Base-by-base conservation (phyloP, 2,329 filamentous ascomycete genomes). In the Colletotrichum tabaci region DNA sequence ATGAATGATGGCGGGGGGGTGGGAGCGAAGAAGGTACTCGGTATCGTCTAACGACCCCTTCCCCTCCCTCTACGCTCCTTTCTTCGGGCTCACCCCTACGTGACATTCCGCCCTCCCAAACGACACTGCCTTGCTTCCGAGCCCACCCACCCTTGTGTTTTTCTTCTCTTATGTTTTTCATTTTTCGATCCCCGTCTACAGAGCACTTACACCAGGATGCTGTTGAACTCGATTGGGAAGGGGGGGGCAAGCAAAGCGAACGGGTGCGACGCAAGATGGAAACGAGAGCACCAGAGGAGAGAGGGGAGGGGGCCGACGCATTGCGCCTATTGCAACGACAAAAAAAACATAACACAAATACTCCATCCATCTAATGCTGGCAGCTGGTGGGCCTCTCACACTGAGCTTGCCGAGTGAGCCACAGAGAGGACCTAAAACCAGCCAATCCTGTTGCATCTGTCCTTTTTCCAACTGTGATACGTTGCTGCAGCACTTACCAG, bases 151-250 rank as follows among this genome's bases (percentile, higher is more conserved):
- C 55, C 55, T 21, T 57, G 55, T 8, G 23, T 35, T 44, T 13
- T 30, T 30, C 30, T 30, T 30, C 30, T 63, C 47, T 18, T 12
- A 1, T 42, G 40, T 10, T 18, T 21, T 42, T 15, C 58, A 57
- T 30, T 30, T 30, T 30, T 30, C 8, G 30, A 30, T 30, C 30
- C 8, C 7, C 8, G 30, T 8, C 8, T 30, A 30, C 30, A 30
- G 30, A 30, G 30, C 7, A 30, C 7, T 30, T 30, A 8, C 8
- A 9, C 66, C 63, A 68, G 66, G 58, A 57, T 68, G 58, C 42
- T 44, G 60, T 68, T 68, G 66, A 68, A 40, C 57, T 68, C 60
- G 58, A 56, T 62, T 50, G 58, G 42, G 30, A 35, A 56, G 4
- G 26, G 3, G 23, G 23, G 2, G 56, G 44, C 46, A 40, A 47